phyloP scores from a whole-genome alignment of 768 basidiomycete species.

The Megacollybia marginata region DNA sequence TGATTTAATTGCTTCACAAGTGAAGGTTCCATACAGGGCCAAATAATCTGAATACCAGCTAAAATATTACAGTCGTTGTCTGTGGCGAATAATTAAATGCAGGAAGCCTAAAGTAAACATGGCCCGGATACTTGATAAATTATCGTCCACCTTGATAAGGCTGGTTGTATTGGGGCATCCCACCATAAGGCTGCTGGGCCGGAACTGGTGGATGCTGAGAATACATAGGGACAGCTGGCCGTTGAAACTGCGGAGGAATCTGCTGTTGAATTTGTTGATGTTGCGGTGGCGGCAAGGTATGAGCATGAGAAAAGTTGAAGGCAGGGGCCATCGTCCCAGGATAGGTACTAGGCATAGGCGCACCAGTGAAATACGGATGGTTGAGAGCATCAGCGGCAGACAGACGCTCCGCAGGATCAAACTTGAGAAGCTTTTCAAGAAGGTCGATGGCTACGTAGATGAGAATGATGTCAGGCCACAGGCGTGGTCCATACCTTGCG shows the following conservation, averaged over 20 bases:
- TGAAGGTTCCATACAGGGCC: background rate
- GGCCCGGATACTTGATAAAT: no score
- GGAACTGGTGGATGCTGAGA: slow-evolving; percentile 18
- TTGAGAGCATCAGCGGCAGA: slow-evolving; percentile 86
- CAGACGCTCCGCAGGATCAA: slow-evolving; percentile 88
- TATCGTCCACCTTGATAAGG: no score
- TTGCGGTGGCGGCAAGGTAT: slow-evolving; percentile 27
- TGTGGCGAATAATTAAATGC: no score
- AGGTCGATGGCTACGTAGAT: slow-evolving; percentile 71
- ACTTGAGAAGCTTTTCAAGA: slow-evolving; percentile 90
- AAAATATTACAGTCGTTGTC: no score
- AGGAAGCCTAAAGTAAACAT: no score
- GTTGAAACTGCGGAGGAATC: slow-evolving; percentile 18
- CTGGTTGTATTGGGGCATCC: no score
- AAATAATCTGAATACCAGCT: no score
- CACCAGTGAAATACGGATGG: slow-evolving; percentile 84
- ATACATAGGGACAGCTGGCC: slow-evolving; percentile 12
- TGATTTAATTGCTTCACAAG: slow-evolving; percentile 33
- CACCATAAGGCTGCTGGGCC: no score
- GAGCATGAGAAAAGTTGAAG: slow-evolving; percentile 64
- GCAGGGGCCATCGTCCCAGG: slow-evolving; percentile 58
- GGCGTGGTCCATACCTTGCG: slow-evolving; percentile 48
- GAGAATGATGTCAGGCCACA: background rate
- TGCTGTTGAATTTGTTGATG: slow-evolving; percentile 47
- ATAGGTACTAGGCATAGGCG: slow-evolving; percentile 33